phyloP scores from a whole-genome alignment of 108 stramenopile genomes.

The Skeletonema marinoi region DNA sequence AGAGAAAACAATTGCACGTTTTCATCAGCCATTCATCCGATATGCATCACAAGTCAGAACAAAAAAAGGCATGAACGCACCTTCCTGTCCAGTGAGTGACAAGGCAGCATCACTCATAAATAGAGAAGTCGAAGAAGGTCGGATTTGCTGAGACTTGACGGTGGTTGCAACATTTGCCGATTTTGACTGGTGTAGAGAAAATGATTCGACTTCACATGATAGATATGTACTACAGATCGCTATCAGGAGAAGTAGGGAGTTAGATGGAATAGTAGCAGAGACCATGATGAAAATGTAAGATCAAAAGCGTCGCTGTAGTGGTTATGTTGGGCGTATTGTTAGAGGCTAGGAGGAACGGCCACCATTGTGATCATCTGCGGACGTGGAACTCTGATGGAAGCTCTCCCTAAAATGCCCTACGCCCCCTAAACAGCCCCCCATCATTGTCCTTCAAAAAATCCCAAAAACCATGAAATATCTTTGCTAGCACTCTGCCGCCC shows the following conservation, averaged over 20 bases:
- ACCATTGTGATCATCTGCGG: too few relatives aligned
- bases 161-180: background rate
- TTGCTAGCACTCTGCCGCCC: too few relatives aligned
- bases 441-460: too few relatives aligned
- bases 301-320: background rate
- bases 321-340: background rate
- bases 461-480: too few relatives aligned
- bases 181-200: background rate
- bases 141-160: background rate
- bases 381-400: too few relatives aligned
- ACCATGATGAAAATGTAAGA: background rate
- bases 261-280: background rate
- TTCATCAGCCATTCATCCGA: too few relatives aligned
- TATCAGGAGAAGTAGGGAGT: background rate
- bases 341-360: too few relatives aligned
- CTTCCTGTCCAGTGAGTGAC: background rate
- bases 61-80: background rate
- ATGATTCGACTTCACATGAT: background rate
- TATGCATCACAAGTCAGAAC: background rate
- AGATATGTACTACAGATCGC: background rate
- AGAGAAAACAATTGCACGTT: background rate
- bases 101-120: constrained; percentile 4
- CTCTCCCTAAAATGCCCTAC: too few relatives aligned
- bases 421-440: too few relatives aligned
- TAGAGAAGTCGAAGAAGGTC: background rate